phyloP scores from a whole-genome alignment of 2,329 filamentous ascomycete genomes.

The Coniochaeta sp. region DNA sequence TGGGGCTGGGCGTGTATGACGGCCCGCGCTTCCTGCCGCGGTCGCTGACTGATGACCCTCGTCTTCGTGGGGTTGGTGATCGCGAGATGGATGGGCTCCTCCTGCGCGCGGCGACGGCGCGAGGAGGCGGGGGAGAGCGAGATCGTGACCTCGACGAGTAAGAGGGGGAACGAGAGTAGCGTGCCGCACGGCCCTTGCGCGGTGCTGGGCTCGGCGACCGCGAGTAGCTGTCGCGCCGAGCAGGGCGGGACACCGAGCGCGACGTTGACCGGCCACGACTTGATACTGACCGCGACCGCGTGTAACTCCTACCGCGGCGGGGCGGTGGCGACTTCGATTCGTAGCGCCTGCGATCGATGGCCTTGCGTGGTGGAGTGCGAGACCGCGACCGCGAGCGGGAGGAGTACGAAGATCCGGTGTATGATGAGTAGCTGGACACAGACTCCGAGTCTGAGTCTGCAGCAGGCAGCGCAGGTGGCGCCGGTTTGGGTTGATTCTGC shows the following conservation, averaged over 20 bases:
- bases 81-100: not conserved
- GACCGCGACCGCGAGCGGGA: conserved; percentile 42
- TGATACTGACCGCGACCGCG: conserved; percentile 15
- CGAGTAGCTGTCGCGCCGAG: conserved; percentile 9
- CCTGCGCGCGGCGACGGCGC: not conserved
- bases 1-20: not conserved
- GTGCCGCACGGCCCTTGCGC: conserved; percentile 5
- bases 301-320: conserved; percentile 2
- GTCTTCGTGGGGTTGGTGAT: not conserved
- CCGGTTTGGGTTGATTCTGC: conserved; percentile 82
- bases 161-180: conserved; percentile 13
- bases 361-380: conserved; percentile 28
- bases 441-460: conserved; percentile 63
- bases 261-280: conserved; percentile 21
- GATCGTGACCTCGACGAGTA: conserved; percentile 10
- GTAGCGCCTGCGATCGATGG: conserved; percentile 26
- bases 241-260: conserved; percentile 16
- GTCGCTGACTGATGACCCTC: not conserved
- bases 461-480: conserved; percentile 58
- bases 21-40: not conserved
- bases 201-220: conserved; percentile 8
- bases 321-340: conserved; percentile 23
- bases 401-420: conserved; percentile 56
- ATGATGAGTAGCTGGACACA: conserved; percentile 73
- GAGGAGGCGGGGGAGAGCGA: conserved; percentile 7